Base-by-base conservation (phyloP, 768 basidiomycete species). In the Pulveroboletus sp. region DNA sequence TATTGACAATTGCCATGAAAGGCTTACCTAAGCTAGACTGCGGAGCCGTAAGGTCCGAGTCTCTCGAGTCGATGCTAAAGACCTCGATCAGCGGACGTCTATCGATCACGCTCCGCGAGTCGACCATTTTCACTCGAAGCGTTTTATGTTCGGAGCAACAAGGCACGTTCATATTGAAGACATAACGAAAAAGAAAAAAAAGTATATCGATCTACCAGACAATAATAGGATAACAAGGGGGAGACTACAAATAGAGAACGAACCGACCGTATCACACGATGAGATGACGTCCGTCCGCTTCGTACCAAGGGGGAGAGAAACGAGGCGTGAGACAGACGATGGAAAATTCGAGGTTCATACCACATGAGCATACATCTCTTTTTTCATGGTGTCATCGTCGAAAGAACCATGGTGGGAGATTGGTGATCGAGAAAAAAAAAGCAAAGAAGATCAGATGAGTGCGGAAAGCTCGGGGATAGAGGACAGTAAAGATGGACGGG, bases 191-290 rank as follows among this genome's bases (percentile, higher is more conserved):
- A 6, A 29, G 27, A 29, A 49, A 47, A 26, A n/a, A n/a, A n/a
- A n/a, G n/a, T n/a, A 53, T 51, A 57, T 29, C 13, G 13, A 53
- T 41, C 31, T 46, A 56, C 24, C 20, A 35, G 17, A 19, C 23
- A 9, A 29, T n/a, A 43, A 4, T 2, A 47, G 39, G 20, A 9
- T 36, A 32, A 24, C 37, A 30, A 23, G 23, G 16, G 17, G n/a
- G 29, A 24, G 10, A 34, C 6, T 32, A 52, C 34, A 12, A 42
- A 47, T 32, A 47, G 42, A 55, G 45, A 57, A 62, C 22, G 55
- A 55, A 69, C 68, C 66, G 50, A 69, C 68, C 66, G 65, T 68
- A 58, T 58, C 56, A 67, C 57, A 68, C 43, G 29, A 50, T 43
- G 49, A 49, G 50, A 39, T 44, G 43, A 55, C 38, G 48, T 37